Evolutionary conservation across 176 grass and related monocot genomes (phyloP).

Genomic region (Calamus simplicifolius): DNA sequence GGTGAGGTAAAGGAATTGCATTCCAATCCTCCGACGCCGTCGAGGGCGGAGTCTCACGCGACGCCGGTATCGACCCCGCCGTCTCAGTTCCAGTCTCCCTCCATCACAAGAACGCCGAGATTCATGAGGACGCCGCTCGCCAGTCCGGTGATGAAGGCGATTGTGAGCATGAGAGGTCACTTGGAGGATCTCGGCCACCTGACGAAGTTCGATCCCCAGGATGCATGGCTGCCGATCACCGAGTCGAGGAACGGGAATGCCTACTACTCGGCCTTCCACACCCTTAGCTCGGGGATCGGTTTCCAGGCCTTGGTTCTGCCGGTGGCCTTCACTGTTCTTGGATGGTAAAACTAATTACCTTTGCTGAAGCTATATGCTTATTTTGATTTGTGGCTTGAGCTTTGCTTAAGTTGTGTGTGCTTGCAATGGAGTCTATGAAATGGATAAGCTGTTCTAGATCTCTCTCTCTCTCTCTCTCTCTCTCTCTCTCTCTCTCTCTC

Average conservation of each 20-base stretch:
- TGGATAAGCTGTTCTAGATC: too few species aligned
- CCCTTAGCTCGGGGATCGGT: slow-evolving; percentile 87
- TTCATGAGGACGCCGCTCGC: slow-evolving; percentile 42
- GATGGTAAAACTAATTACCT: slow-evolving; percentile 43
- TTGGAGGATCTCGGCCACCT: slow-evolving; percentile 74
- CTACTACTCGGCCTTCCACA: slow-evolving; percentile 97
- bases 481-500: too few species aligned
- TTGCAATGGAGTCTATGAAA: too few species aligned
- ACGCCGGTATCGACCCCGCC: slow-evolving; percentile 47
- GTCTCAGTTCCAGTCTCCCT: slow-evolving; percentile 54
- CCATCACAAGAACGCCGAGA: slow-evolving; percentile 28
- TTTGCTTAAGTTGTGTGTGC: too few species aligned
- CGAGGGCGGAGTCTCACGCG: slow-evolving; percentile 12
- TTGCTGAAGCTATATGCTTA: not conserved
- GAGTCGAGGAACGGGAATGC: slow-evolving; percentile 89
- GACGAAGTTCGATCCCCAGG: slow-evolving; percentile 58
- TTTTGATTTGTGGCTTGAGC: not conserved
- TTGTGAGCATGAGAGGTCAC: slow-evolving; percentile 49
- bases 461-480: too few species aligned
- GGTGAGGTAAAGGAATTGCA: slow-evolving; percentile 44
- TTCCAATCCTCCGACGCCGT: slow-evolving; percentile 52
- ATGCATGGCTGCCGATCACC: slow-evolving; percentile 97
- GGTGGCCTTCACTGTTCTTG: slow-evolving; percentile 61
- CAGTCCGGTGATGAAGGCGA: slow-evolving; percentile 52
- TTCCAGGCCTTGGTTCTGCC: slow-evolving; percentile 94